Base-by-base conservation (phyloP, 805 yeast species). In the Saturnispora saitoi region DNA sequence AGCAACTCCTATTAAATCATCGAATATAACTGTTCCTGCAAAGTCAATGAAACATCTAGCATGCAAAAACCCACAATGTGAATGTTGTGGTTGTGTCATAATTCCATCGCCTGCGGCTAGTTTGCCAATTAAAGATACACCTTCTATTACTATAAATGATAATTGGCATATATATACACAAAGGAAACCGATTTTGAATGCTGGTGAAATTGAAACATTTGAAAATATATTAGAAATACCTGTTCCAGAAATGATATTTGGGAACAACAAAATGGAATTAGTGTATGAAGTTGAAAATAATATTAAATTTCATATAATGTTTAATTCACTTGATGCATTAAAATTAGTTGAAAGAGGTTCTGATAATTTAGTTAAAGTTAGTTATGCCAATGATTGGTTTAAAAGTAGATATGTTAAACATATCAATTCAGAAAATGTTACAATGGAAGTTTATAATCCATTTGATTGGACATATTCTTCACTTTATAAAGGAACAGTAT, bases 401-500 rank as follows among this genome's bases (percentile, higher is more conserved):
- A 63, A 67, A 19, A 64, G 70, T 10, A 67, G 73, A 56, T 61
- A 62, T 44, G 55, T 61, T 38, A 66, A 63, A 45, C 67, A 65
- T 31, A 19, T 45, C 4, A 37, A 46, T 9, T 38, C 49, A 4
- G 49, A 48, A 31, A 44, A 51, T 34, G 47, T 24, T 70, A 73
- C 60, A 63, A 73, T 60, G 73, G 77, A 83, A 42, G 77, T 83
- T 32, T 78, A 83, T 45, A 83, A 84, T 57, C 93, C 96, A 2
- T 93, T 80, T 62, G 99, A 93, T 68, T 93, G 99, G 99, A 91
- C 99, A 0, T 93, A 93, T 62, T 77, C 96, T 0, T 80, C 95
- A 0, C 65, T 71, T 42, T 93, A 91, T 63, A 73, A 70, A 51
- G 99, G 98, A 0, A 73, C 81, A 0, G 48, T 70, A 4, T 22